These are phyloP conservation scores for Carex kokanica DNA, from an alignment of 176 grass and related monocot species.

Conservation along the genomic window DNA sequence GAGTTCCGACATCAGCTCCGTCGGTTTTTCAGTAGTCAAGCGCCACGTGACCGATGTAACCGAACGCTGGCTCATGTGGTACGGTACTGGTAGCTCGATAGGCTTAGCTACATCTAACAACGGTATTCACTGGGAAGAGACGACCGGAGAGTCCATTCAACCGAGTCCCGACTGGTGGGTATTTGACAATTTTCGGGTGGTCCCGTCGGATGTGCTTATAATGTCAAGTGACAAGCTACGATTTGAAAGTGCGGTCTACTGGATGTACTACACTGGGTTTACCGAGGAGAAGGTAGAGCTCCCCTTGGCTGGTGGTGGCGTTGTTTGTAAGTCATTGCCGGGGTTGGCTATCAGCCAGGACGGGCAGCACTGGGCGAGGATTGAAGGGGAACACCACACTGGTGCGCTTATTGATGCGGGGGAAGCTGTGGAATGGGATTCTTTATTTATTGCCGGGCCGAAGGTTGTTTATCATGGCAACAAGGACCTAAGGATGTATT, in stretches of 20 bases:
- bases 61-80: constrained; percentile 74
- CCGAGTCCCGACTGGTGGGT: constrained; percentile 77
- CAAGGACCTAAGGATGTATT: constrained; percentile 91
- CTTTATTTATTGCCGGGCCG: constrained; percentile 43
- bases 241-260: constrained; percentile 57
- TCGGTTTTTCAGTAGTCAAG: constrained; percentile 65
- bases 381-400: constrained; percentile 80
- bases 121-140: constrained; percentile 55
- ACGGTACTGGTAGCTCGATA: constrained; percentile 34
- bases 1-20: constrained; percentile 17
- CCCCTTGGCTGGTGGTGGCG: constrained; percentile 25
- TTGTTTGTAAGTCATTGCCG: constrained; percentile 35
- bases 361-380: constrained; percentile 79
- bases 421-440: constrained; percentile 44
- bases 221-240: constrained; percentile 47
- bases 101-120: constrained; percentile 54
- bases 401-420: constrained; percentile 52
- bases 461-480: constrained; percentile 68
- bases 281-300: constrained; percentile 40
- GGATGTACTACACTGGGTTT: constrained; percentile 87
- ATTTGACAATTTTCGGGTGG: constrained; percentile 60
- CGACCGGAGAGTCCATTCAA: constrained; percentile 30
- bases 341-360: constrained; percentile 90
- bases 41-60: constrained; percentile 26
- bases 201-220: constrained; percentile 70